Percentiles rank a stretch among this genome's conserved stretches.
phyloP scores from a whole-genome alignment of 768 basidiomycete species.

The Antrodiella citrinella region DNA sequence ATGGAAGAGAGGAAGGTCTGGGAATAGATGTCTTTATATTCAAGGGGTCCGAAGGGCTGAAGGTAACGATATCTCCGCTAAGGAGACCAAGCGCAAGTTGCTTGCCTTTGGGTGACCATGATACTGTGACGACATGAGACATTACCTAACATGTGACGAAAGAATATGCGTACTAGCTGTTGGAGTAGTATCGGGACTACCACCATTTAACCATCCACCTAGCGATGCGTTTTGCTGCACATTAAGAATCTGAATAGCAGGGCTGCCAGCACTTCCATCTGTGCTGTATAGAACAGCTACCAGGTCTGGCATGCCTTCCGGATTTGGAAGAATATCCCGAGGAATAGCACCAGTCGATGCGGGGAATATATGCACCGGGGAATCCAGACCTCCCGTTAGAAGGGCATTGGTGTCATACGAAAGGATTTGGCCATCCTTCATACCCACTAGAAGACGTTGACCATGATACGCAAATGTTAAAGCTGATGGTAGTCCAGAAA shows the following conservation, averaged over 20 bases:
- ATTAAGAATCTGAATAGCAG: conserved; percentile 54
- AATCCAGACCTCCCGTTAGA: conserved; percentile 36
- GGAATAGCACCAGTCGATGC: conserved; percentile 35
- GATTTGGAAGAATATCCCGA: conserved; percentile 56
- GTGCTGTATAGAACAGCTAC: conserved; percentile 50
- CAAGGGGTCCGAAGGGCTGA: conserved; percentile 45
- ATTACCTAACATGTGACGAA: conserved; percentile 21
- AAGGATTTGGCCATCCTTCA: conserved; percentile 49
- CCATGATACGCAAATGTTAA: conserved; percentile 53
- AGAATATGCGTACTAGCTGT: conserved; percentile 55
- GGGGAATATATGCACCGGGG: conserved; percentile 42
- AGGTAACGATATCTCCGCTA: conserved; percentile 65
- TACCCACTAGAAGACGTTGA: conserved; percentile 49
- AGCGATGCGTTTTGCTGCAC: conserved; percentile 36
- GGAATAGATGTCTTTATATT: conserved; percentile 50
- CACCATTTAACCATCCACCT: conserved; percentile 48
- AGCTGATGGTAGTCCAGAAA: conserved; percentile 42
- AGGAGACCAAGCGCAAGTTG: conserved; percentile 71
- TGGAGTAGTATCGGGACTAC: conserved; percentile 41
- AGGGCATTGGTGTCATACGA: conserved; percentile 51
- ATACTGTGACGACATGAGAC: conserved; percentile 33
- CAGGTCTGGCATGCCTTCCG: conserved; percentile 49
- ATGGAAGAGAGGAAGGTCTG: conserved; percentile 43
- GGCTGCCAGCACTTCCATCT: conserved; percentile 21
- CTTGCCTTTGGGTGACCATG: conserved; percentile 85